phyloP scores from a whole-genome alignment of 2,329 filamentous ascomycete species.

The Verticillium nubilum region DNA sequence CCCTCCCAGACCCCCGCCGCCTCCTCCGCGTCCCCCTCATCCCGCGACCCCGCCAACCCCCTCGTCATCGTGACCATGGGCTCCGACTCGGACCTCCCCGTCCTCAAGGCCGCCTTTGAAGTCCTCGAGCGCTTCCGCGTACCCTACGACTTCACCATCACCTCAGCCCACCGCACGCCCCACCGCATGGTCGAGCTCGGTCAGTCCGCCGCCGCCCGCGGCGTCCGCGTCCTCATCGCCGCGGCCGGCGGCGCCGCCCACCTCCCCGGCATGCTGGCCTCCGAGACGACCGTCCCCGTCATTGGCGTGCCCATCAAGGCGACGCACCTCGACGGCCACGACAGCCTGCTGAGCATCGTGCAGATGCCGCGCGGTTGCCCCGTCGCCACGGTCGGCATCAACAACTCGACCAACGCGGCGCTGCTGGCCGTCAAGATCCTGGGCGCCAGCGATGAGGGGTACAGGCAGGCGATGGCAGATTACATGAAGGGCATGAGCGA shows the following conservation, averaged over 20 bases:
- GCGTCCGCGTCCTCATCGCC: slow-evolving; percentile 70
- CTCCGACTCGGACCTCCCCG: slow-evolving; percentile 69
- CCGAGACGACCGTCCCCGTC: slow-evolving; percentile 66
- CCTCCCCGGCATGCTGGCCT: slow-evolving; percentile 69
- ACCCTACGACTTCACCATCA: slow-evolving; percentile 68
- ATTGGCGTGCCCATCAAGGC: slow-evolving; percentile 76
- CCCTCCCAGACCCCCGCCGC: not conserved
- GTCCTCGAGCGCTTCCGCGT: slow-evolving; percentile 66
- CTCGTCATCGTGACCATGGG: slow-evolving; percentile 79
- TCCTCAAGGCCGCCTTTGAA: slow-evolving; percentile 60
- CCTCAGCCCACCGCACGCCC: slow-evolving; percentile 73
- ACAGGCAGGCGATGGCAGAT: slow-evolving; percentile 51
- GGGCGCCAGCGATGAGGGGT: slow-evolving; percentile 48
- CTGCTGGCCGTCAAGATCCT: slow-evolving; percentile 66
- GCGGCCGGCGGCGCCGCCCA: slow-evolving; percentile 71
- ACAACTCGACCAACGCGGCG: slow-evolving; percentile 74
- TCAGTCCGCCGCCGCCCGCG: slow-evolving; percentile 54
- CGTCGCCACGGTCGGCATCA: slow-evolving; percentile 71
- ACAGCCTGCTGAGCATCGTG: slow-evolving; percentile 67
- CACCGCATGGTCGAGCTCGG: slow-evolving; percentile 64
- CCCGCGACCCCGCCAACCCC: slow-evolving; percentile 33
- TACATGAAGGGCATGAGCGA: slow-evolving; percentile 59
- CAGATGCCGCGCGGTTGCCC: slow-evolving; percentile 74
- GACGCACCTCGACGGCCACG: slow-evolving; percentile 65
- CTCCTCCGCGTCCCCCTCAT: slow-evolving; percentile 9